A percentile compares a stretch with the other conserved stretches of the same genome.
These are phyloP conservation scores for Phytophthora rubi DNA, from an alignment of 352 stramenopile species.

Conservation along the genomic window DNA sequence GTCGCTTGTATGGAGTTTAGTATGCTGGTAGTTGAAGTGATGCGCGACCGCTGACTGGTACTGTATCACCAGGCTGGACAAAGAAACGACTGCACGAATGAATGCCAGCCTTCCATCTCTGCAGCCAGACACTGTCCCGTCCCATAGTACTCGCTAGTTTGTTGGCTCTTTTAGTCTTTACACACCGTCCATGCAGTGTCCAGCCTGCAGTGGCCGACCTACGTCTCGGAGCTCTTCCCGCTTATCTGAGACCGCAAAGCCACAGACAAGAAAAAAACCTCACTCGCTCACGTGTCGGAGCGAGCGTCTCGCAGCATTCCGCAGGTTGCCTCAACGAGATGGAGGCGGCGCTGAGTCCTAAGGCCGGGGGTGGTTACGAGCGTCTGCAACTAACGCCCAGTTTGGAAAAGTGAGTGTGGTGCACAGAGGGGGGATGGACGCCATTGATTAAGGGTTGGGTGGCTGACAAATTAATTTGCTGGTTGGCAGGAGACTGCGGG, in stretches of 20 bases:
- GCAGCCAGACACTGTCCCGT: constrained; percentile 4
- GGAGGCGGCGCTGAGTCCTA: constrained; percentile 33
- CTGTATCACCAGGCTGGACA: not conserved
- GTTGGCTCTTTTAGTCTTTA: not conserved
- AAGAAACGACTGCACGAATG: constrained; percentile 22
- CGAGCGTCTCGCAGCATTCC: constrained; percentile 4
- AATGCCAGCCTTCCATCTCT: constrained; percentile 12
- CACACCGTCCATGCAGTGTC: constrained; percentile 7
- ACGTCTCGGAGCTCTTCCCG: constrained; percentile 7
- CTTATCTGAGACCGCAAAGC: constrained; percentile 19
- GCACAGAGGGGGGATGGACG: not conserved
- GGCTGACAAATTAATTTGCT: constrained; percentile 1
- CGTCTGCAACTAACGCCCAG: constrained; percentile 34
- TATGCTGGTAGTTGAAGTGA: constrained; percentile 19
- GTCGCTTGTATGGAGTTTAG: constrained; percentile 2
- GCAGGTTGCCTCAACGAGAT: constrained; percentile 12
- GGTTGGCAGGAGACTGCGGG: constrained; percentile 21
- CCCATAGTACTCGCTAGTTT: not conserved
- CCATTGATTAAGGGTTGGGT: constrained; percentile 29
- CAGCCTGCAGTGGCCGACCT: constrained; percentile 1
- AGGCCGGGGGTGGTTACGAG: constrained; percentile 28
- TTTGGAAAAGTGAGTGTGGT: constrained; percentile 30
- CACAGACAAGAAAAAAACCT: constrained; percentile 18
- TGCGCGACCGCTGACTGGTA: constrained; percentile 7
- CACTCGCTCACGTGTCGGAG: constrained; percentile 5